Evolutionary conservation across 2,329 filamentous ascomycete species (phyloP), one percentile per base, ranked within the genome.

Genomic region (Colletotrichum tabaci): DNA sequence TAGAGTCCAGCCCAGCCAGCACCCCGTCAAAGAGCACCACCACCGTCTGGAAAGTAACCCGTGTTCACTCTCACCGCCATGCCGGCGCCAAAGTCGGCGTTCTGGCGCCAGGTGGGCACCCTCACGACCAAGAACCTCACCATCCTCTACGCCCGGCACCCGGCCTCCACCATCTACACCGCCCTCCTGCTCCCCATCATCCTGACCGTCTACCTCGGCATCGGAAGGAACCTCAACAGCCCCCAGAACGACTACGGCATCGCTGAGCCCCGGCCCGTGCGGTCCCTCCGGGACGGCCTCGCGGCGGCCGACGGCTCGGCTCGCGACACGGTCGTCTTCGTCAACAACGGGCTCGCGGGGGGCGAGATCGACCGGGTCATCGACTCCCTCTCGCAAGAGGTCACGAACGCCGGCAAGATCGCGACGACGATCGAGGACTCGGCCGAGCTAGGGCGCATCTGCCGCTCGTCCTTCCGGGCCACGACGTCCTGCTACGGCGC

Each of bases 171-270:
- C 1, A 72, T 86, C 56, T 81, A 89, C 73, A 88, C 89, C 75
- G 87, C 89, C 3, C 86, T 92, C 50, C 38, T 92, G 18, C 83
- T 92, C 0, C 91, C 91, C 1, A 80, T 92, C 26, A 77, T 88
- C 42, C 81, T 92, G 57, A 86, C 88, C 49, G 81, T 87, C 21
- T 90, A 92, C 75, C 85, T 92, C 67, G 88, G 85, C 61, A 96
- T 92, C 79, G 92, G 94, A 12, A 91, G 93, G 75, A 95, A 95
- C 79, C 89, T 98, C 74, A 96, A 97, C 77, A 88, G 95, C 4
- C 92, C 94, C 0, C 92, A 93, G 2, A 92, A 93, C 1, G 83
- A 87, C 3, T 97, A 88, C 77, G 95, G 95, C 53, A 90, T 98
- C 74, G 93, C 91, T 55, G 79, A 85, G 0, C 80, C 90, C 0